Conservation (phyloP, 177 flowering plant genomes). For the Vitis hybrid region DNA sequence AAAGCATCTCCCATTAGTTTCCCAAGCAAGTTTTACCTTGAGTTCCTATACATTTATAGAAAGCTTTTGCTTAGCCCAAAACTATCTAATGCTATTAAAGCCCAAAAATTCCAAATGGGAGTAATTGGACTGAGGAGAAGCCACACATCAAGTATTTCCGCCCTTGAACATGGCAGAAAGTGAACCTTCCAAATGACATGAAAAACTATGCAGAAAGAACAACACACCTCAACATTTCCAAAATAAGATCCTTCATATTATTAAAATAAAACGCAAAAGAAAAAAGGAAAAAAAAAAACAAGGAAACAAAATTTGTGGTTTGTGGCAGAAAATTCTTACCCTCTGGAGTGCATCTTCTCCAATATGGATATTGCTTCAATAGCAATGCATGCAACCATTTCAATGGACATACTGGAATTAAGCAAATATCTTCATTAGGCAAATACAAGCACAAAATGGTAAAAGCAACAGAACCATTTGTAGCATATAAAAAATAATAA, state of each 20-base stretch:
- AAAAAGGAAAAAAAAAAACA: not conserved
- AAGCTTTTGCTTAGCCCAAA: too few relatives aligned
- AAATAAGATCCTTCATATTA: too few relatives aligned
- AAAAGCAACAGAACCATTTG: not conserved
- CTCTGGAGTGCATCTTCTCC: constrained; percentile 62
- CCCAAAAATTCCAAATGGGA: too few relatives aligned
- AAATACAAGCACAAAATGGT: not conserved
- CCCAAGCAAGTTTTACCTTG: too few relatives aligned
- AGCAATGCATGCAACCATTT: constrained; percentile 75
- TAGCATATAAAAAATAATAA: not conserved
- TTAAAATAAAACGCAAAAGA: not conserved
- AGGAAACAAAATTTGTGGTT: not conserved
- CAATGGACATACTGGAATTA: constrained; percentile 51
- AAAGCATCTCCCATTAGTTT: too few relatives aligned
- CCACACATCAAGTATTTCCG: too few relatives aligned
- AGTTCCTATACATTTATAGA: too few relatives aligned
- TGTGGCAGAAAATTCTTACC: constrained; percentile 33
- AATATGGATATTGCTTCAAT: constrained; percentile 67
- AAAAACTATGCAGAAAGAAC: not conserved
- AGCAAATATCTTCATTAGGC: constrained; percentile 1
- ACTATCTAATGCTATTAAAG: too few relatives aligned
- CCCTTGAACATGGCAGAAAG: too few relatives aligned
- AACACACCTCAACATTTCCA: not conserved
- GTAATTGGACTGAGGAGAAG: too few relatives aligned
- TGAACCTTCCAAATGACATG: too few relatives aligned